phyloP scores from a whole-genome alignment of 257 asterid species.

The Solanum tacnaense region DNA sequence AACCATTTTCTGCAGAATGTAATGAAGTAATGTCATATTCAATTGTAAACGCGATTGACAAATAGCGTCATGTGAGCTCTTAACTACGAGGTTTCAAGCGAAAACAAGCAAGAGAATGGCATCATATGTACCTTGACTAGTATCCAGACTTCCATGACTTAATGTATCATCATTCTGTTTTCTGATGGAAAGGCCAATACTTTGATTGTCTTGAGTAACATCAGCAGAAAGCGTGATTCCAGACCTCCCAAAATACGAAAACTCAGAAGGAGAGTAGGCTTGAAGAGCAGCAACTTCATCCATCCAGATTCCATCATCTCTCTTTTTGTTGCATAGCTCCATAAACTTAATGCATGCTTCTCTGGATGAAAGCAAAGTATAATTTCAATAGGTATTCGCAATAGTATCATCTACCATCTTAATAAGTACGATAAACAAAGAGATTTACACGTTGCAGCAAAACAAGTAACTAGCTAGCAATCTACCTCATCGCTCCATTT shows the following conservation, averaged over 20 bases:
- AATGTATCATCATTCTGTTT: constrained; percentile 21
- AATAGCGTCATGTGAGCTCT: neutral
- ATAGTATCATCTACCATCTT: neutral
- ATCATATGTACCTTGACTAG: constrained; percentile 33
- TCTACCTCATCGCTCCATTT: neutral
- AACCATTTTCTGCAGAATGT: constrained; percentile 22
- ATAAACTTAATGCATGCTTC: constrained; percentile 60
- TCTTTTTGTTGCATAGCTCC: constrained; percentile 63
- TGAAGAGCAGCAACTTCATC: constrained; percentile 83
- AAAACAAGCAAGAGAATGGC: neutral
- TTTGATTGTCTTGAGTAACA: neutral
- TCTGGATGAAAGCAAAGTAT: constrained; percentile 20
- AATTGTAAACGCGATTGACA: neutral
- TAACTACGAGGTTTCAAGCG: neutral
- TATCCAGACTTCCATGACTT: constrained; percentile 36
- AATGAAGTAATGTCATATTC: neutral
- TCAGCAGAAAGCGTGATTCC: constrained; percentile 40
- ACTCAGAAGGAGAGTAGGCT: constrained; percentile 29
- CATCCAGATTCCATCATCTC: constrained; percentile 62
- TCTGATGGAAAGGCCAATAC: neutral
- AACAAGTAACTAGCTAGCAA: neutral
- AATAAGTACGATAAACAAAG: neutral
- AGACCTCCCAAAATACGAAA: constrained; percentile 43
- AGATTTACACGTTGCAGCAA: neutral
- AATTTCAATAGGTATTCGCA: neutral